Percentiles rank a stretch among this genome's conserved stretches.
phyloP scores from a whole-genome alignment of 495 filamentous ascomycete genomes.

The Hypomontagnella submonticulosa region DNA sequence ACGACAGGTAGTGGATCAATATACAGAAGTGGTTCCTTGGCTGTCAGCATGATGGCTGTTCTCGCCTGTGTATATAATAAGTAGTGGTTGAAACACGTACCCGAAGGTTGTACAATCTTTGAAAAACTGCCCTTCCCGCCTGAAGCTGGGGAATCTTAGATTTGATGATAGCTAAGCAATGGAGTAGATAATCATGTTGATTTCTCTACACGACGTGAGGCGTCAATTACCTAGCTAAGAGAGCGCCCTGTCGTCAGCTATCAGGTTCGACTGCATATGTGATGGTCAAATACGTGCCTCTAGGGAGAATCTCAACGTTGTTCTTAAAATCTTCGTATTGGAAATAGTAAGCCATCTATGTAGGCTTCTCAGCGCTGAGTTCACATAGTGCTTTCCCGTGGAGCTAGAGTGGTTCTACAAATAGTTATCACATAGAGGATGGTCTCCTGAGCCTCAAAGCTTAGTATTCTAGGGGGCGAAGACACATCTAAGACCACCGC shows the following conservation, averaged over 20 bases:
- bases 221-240: background rate
- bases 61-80: background rate
- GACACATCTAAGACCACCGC: too few species aligned
- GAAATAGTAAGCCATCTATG: background rate
- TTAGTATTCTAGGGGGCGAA: too few species aligned
- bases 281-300: constrained; percentile 1
- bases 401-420: constrained; percentile 11
- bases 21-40: constrained; percentile 1
- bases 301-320: background rate
- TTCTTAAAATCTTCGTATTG: constrained; percentile 1
- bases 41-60: background rate
- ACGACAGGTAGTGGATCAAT: background rate
- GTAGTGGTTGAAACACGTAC: constrained; percentile 1
- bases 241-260: background rate
- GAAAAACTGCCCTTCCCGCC: background rate
- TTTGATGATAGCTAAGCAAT: background rate
- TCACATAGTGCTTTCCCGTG: background rate
- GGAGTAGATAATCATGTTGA: background rate
- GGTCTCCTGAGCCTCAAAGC: too few species aligned
- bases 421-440: background rate
- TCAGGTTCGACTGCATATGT: background rate
- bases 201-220: background rate
- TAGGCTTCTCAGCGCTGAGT: constrained; percentile 2
- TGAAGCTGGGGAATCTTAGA: background rate
- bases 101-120: constrained; percentile 7